phyloP scores from a whole-genome alignment of 2,329 filamentous ascomycete species.

The Pseudocercospora fijiensis region DNA sequence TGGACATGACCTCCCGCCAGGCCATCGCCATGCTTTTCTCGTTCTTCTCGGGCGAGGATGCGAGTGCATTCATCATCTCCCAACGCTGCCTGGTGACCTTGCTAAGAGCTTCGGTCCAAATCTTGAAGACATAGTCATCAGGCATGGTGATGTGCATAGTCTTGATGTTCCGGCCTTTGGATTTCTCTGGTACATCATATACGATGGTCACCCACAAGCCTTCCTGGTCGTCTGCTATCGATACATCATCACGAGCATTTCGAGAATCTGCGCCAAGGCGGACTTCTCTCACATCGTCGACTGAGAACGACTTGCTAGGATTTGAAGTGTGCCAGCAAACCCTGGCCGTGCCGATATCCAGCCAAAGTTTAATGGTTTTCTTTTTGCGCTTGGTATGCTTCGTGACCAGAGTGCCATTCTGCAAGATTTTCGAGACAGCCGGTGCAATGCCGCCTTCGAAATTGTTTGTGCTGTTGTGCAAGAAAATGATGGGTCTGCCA shows the following conservation, averaged over 20 bases:
- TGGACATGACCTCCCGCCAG: conserved; percentile 81
- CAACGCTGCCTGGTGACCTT: conserved; percentile 82
- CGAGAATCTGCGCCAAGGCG: conserved; percentile 78
- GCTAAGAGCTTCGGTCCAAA: conserved; percentile 83
- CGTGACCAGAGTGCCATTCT: conserved; percentile 72
- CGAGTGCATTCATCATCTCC: conserved; percentile 84
- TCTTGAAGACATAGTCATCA: conserved; percentile 66
- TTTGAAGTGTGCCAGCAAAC: conserved; percentile 82
- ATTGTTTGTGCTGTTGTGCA: conserved; percentile 31
- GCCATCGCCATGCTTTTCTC: conserved; percentile 64
- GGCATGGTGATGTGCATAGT: conserved; percentile 84
- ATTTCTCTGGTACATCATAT: conserved; percentile 74
- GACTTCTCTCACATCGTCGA: conserved; percentile 93
- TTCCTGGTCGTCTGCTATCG: conserved; percentile 65
- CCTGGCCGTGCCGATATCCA: conserved; percentile 81
- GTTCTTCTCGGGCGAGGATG: conserved; percentile 71
- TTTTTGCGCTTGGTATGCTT: conserved; percentile 85
- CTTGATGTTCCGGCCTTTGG: conserved; percentile 69
- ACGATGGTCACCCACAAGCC: conserved; percentile 85
- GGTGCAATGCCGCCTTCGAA: conserved; percentile 59
- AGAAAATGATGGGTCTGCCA: conserved; percentile 35
- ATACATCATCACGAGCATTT: conserved; percentile 84
- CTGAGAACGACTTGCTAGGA: conserved; percentile 80
- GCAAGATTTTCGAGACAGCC: conserved; percentile 72
- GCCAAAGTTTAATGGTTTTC: conserved; percentile 69